Evolutionary conservation across 2,329 filamentous ascomycete species (phyloP).

Genomic region (Chrysoporthe puriensis): DNA sequence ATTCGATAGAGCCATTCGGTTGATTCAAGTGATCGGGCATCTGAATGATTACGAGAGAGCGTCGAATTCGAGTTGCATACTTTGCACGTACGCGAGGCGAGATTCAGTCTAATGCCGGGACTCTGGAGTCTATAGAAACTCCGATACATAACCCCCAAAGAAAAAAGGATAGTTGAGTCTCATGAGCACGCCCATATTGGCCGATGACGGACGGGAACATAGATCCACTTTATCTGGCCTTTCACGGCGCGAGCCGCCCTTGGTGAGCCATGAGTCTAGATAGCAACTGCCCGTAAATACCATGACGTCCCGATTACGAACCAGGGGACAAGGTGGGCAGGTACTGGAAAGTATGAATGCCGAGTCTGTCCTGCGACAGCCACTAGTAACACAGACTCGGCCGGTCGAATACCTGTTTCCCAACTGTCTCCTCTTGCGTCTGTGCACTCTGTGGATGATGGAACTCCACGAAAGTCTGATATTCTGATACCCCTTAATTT

Average conservation of each 20-base stretch:
- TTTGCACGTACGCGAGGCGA: not conserved
- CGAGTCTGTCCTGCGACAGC: not conserved
- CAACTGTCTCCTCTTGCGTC: not conserved
- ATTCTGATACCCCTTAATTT: not conserved
- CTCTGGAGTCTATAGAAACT: not conserved
- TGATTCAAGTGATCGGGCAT: not conserved
- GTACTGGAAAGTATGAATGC: not conserved
- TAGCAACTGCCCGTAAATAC: not conserved
- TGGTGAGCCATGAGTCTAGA: not conserved
- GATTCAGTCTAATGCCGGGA: not conserved
- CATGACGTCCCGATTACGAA: not conserved
- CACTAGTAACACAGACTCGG: not conserved
- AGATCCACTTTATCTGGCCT: not conserved
- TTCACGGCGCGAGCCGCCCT: conserved; percentile 2
- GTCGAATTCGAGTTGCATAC: not conserved
- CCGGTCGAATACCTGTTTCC: not conserved
- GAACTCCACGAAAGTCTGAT: not conserved
- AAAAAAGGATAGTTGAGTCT: not conserved
- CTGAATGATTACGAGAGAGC: not conserved
- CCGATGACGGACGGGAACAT: conserved; percentile 3
- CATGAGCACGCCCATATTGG: not conserved
- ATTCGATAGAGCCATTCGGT: not conserved
- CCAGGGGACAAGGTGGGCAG: not conserved
- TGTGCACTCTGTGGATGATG: not conserved
- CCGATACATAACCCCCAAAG: not conserved